Conservation (phyloP, 441 rosid genomes). For the Brassica hybrid region DNA sequence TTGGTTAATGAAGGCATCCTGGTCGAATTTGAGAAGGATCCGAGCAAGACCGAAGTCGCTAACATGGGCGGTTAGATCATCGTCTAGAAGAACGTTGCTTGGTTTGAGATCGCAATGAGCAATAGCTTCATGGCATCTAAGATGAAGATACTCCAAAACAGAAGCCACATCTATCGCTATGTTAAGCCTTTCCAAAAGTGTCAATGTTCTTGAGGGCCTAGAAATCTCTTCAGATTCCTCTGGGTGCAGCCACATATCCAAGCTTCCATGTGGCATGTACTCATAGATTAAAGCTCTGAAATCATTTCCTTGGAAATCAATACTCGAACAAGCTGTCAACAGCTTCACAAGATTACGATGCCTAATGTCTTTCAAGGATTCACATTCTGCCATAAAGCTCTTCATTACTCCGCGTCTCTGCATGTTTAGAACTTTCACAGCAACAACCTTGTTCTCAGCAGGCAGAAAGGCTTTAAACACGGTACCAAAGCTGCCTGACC, state of each 20-base stretch:
- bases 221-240: neutral
- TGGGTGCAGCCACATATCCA: constrained; percentile 41
- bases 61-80: constrained; percentile 26
- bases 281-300: constrained; percentile 35
- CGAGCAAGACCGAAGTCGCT: constrained; percentile 39
- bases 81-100: constrained; percentile 33
- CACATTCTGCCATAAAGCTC: no score
- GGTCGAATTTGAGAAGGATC: constrained; percentile 27
- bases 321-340: no score
- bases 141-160: constrained; percentile 38
- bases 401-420: constrained; percentile 23
- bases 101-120: constrained; percentile 40
- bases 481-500: constrained; percentile 3
- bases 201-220: constrained; percentile 20
- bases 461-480: neutral
- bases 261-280: constrained; percentile 39
- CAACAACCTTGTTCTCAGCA: neutral
- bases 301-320: neutral
- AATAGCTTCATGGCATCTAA: constrained; percentile 3
- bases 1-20: neutral
- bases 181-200: constrained; percentile 27
- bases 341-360: no score
- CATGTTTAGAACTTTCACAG: constrained; percentile 37
- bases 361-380: no score
- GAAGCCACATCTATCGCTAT: constrained; percentile 34